phyloP scores from a whole-genome alignment of 805 yeast genomes.

The Blastobotrys chiropterorum region DNA sequence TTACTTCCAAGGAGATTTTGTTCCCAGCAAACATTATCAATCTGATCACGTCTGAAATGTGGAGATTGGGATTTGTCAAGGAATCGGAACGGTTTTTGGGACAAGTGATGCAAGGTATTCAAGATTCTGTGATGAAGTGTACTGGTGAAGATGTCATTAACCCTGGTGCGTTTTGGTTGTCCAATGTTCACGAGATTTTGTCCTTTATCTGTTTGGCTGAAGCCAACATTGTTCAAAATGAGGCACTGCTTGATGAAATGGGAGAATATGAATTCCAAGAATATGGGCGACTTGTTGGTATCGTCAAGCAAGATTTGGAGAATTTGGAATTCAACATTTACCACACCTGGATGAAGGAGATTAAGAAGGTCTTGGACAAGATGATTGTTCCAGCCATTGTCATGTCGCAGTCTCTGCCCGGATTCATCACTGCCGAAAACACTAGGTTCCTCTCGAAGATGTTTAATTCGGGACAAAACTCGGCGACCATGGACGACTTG shows the following conservation, averaged over 20 bases:
- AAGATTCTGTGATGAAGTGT: constrained; percentile 68
- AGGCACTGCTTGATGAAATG: constrained; percentile 73
- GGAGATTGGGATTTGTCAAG: constrained; percentile 91
- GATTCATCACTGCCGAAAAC: constrained; percentile 82
- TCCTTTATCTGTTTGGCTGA: constrained; percentile 94
- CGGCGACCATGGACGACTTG: constrained; percentile 91
- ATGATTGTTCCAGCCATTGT: constrained; percentile 94
- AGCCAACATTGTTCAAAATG: constrained; percentile 81
- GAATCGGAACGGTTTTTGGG: constrained; percentile 90
- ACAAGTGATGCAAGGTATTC: constrained; percentile 80
- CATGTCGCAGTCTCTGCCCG: constrained; percentile 90
- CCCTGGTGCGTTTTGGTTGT: constrained; percentile 95
- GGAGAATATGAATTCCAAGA: constrained; percentile 85
- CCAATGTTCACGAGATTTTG: constrained; percentile 90
- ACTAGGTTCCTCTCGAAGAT: constrained; percentile 79
- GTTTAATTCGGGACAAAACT: constrained; percentile 56
- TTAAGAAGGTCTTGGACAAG: constrained; percentile 84
- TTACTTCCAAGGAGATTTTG: constrained; percentile 82
- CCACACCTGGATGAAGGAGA: constrained; percentile 94
- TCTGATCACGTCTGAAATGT: constrained; percentile 90
- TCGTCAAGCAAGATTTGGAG: constrained; percentile 91
- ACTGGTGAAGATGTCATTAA: constrained; percentile 83
- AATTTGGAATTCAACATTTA: constrained; percentile 88
- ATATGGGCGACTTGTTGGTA: constrained; percentile 80
- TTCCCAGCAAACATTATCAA: constrained; percentile 96